Base-by-base conservation (phyloP, 1,284 basidiomycete species). In the Rhizoctonia solani region DNA sequence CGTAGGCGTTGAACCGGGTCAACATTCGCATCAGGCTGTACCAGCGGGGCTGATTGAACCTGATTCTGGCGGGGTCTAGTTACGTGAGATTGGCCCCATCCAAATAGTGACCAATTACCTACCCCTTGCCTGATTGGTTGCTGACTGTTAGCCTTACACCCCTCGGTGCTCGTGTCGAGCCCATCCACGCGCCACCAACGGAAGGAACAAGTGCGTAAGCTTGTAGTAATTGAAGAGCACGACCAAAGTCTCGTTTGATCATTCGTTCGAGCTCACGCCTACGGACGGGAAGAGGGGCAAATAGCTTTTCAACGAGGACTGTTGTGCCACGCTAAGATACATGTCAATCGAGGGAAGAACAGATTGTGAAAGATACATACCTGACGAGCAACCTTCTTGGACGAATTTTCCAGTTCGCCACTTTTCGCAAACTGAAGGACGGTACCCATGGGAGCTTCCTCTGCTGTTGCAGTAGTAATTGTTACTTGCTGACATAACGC, bases 211-310 rank as follows among this genome's bases (percentile, higher is more conserved):
- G 82, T 0, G 95, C 95, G 76, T 99, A 99, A 0, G 93, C 93
- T 65, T 89, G 89, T 44, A 99, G 77, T 8, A 98, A 80, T 8
- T 83, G 82, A 39, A 98, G 78, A 0, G 92, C 89, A 74, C 97
- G 97, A 2, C 86, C 86, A 74, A 90, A 96, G 74, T 99, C 95
- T 46, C 95, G 86, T 76, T 97, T 98, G 3, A 84, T 81, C 71
- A 96, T 95, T 67, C 92, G 84, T 74, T 95, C 89, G 52, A 98
- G 85, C 74, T 98, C 96, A 74, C 95, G 95, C 5, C 94, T 82
- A 1, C 97, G 85, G 1, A 99, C 97, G 0, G 97, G 94, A 0
- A 98, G 82, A 0, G 89, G 83, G 8, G 81, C 78, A 78, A 99
- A 98, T 2, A 98, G 81, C 9, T 87, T 85, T 0, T 83, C 81